Evolutionary conservation across 1,284 basidiomycete genomes (phyloP).

Genomic region (Rhodotorula sp.): DNA sequence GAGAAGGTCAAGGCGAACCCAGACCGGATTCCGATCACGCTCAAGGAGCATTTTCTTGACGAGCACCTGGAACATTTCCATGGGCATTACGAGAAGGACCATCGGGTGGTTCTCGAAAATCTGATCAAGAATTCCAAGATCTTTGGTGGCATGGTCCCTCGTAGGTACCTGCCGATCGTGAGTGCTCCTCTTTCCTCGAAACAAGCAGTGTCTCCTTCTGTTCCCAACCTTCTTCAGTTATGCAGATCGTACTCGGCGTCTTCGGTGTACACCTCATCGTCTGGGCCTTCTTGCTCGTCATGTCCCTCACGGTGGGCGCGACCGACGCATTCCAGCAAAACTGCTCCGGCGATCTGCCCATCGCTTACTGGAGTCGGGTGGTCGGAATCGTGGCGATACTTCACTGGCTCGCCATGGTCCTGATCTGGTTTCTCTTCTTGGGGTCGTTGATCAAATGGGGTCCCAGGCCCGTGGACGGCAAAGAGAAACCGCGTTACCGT

Average conservation of each 20-base stretch:
- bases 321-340: slow-evolving; percentile 7
- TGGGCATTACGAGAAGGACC: not conserved
- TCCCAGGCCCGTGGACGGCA: not conserved
- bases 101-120: not conserved
- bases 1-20: not conserved
- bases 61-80: not conserved
- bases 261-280: slow-evolving; percentile 17
- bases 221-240: no score
- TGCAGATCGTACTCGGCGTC: not conserved
- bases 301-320: not conserved
- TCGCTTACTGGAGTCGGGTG: slow-evolving; percentile 2
- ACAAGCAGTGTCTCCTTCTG: not conserved
- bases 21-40: not conserved
- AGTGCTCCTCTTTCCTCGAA: not conserved
- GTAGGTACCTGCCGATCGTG: not conserved
- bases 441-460: not conserved
- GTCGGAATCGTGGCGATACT: not conserved
- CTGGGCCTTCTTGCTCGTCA: slow-evolving; percentile 17
- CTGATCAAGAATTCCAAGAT: not conserved
- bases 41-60: not conserved
- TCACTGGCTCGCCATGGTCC: not conserved
- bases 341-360: slow-evolving; percentile 10
- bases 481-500: not conserved
- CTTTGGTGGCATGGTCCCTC: not conserved
- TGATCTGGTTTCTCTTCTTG: slow-evolving; percentile 8